Base-by-base conservation (phyloP, 371 early-diverging fungal genomes). In the Mortierella polycephala region DNA sequence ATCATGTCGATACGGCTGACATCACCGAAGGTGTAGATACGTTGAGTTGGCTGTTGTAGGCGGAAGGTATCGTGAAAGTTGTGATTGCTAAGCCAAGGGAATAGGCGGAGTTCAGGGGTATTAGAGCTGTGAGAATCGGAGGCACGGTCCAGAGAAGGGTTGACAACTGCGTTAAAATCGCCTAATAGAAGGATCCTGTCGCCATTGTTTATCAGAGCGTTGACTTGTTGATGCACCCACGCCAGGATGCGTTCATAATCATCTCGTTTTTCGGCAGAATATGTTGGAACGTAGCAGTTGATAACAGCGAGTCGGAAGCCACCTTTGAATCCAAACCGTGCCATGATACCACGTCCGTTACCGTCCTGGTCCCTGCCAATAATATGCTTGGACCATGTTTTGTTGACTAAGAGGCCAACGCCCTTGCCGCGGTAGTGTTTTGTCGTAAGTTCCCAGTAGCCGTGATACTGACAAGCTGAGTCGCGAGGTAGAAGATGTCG, bases 101-200 rank as follows among this genome's bases (percentile, higher is more conserved):
- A 39, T 2, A 56, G 56, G 12, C 13, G 9, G 13, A 39, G 56
- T 40, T 56, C 50, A 10, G 50, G 50, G 50, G 16, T 7, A 18
- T 12, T 50, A 5, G 50, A 6, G 50, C 6, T 16, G 18, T 50
- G 50, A 16, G 50, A n/a, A n/a, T n/a, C n/a, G n/a, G n/a, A n/a
- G n/a, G n/a, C n/a, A n/a, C n/a, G n/a, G n/a, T n/a, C n/a, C n/a
- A n/a, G n/a, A n/a, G n/a, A n/a, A n/a, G n/a, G n/a, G n/a, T n/a
- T n/a, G n/a, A n/a, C n/a, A 6, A 57, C 57, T 4, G 60, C 69
- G 54, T 69, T 69, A n/a, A 69, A 69, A 42, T 62, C 69, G 1
- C 69, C 69, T 3, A 62, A 13, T 7, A 62, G 12, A 14, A 69
- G 46, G 30, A 62, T 45, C 8, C 47, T 45, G 12, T 7, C 30